Evolutionary conservation across 305 asterid genomes (phyloP).

Genomic region (Fraxinus platypoda): DNA sequence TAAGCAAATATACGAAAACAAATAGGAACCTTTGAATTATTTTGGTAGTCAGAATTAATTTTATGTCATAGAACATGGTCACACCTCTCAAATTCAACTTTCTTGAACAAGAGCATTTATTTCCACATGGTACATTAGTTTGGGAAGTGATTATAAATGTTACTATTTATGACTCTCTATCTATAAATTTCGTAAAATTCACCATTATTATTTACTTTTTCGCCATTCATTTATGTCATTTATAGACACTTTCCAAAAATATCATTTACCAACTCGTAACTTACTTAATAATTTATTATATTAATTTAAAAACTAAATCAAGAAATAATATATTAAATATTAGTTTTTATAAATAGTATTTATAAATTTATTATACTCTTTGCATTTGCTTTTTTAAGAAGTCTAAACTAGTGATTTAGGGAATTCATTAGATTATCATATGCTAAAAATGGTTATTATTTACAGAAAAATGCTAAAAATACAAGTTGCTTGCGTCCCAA

Average conservation of each 20-base stretch:
- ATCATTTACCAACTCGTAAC: no score
- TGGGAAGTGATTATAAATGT: neutral
- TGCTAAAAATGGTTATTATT: neutral
- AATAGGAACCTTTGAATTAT: neutral
- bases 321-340: no score
- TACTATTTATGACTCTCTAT: neutral
- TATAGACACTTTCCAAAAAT: neutral
- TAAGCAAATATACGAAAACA: neutral
- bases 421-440: neutral
- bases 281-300: no score
- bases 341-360: no score
- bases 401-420: neutral
- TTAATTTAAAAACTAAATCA: no score
- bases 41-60: neutral
- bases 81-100: neutral
- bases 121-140: neutral
- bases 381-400: neutral
- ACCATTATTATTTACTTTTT: no score
- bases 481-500: slow-evolving; percentile 24
- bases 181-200: no score
- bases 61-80: neutral
- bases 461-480: slow-evolving; percentile 18
- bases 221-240: neutral
- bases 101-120: neutral
- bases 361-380: no score